Percentiles rank a stretch among this genome's conserved stretches.
Conservation (phyloP, 345 rosid genomes). For the Cochlearia excelsa region DNA sequence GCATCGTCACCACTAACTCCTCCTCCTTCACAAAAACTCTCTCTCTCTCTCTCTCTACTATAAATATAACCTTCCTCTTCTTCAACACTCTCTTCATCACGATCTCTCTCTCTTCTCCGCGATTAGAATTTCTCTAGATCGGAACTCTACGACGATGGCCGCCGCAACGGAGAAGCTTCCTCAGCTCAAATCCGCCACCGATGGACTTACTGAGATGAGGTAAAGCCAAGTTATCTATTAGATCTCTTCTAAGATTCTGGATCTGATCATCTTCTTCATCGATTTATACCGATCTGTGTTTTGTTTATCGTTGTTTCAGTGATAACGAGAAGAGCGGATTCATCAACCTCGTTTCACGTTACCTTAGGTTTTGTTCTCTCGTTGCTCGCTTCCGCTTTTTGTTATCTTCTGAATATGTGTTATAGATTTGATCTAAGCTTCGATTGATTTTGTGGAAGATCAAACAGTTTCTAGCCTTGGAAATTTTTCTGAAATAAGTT, state of each 20-base stretch:
- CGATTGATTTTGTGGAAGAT: neutral
- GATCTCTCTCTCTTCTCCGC: conserved; percentile 12
- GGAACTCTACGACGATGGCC: conserved; percentile 40
- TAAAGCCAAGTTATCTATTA: neutral
- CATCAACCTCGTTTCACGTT: conserved; percentile 77
- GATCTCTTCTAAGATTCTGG: conserved; percentile 12
- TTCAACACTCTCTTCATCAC: conserved; percentile 25
- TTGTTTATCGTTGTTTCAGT: conserved; percentile 6
- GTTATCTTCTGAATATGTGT: neutral
- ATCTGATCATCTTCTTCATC: conserved; percentile 28
- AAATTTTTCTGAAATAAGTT: neutral
- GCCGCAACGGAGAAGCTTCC: conserved; percentile 55
- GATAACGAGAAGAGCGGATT: conserved; percentile 47
- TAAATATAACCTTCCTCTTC: conserved; percentile 20
- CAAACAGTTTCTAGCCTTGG: neutral
- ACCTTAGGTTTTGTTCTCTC: conserved; percentile 54
- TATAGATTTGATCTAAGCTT: too few species aligned
- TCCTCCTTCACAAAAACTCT: neutral
- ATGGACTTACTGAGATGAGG: conserved; percentile 71
- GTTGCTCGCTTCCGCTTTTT: neutral
- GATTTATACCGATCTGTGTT: conserved; percentile 3
- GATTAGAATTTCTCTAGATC: conserved; percentile 6
- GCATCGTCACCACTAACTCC: conserved; percentile 24
- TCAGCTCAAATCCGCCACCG: conserved; percentile 47
- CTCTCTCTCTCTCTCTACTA: neutral